These are phyloP conservation scores for Pachysandra terminalis DNA, from an alignment of 164 flowering plant species.

Conservation along the genomic window DNA sequence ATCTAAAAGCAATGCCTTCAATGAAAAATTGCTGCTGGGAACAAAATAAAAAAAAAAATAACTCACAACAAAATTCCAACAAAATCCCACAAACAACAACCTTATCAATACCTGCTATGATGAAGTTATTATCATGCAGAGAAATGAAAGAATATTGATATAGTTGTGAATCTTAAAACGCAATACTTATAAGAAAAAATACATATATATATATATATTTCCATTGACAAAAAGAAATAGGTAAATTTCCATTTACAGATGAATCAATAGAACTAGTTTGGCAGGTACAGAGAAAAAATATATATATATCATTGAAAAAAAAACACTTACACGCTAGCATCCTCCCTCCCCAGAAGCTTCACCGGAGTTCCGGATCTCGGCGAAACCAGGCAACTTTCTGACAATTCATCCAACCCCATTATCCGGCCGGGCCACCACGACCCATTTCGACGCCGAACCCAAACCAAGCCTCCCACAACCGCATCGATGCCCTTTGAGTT, in stretches of 20 bases:
- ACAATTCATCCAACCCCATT: slow-evolving; percentile 62
- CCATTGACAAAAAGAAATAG: no score
- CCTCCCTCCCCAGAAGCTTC: slow-evolving; percentile 88
- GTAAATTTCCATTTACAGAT: no score
- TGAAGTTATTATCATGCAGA: not conserved
- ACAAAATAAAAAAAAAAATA: not conserved
- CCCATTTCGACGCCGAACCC: slow-evolving; percentile 91
- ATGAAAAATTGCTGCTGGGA: no score
- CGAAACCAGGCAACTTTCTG: slow-evolving; percentile 47
- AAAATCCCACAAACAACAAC: not conserved
- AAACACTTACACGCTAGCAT: slow-evolving; percentile 77
- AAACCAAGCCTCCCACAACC: slow-evolving; percentile 70
- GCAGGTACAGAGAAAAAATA: not conserved
- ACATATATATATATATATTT: no score
- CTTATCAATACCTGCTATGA: not conserved
- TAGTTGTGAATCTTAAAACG: not conserved
- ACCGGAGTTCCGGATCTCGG: slow-evolving; percentile 81
- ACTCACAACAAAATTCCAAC: not conserved
- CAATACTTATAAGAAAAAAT: no score
- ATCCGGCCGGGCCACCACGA: slow-evolving; percentile 99
- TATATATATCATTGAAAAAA: not conserved
- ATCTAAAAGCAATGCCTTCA: no score
- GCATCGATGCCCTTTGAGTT: slow-evolving; percentile 43
- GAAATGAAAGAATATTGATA: no score
- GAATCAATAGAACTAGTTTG: no score